Conservation (phyloP, 1,284 basidiomycete species). For the Xerocomus cyaneibrunnescens region DNA sequence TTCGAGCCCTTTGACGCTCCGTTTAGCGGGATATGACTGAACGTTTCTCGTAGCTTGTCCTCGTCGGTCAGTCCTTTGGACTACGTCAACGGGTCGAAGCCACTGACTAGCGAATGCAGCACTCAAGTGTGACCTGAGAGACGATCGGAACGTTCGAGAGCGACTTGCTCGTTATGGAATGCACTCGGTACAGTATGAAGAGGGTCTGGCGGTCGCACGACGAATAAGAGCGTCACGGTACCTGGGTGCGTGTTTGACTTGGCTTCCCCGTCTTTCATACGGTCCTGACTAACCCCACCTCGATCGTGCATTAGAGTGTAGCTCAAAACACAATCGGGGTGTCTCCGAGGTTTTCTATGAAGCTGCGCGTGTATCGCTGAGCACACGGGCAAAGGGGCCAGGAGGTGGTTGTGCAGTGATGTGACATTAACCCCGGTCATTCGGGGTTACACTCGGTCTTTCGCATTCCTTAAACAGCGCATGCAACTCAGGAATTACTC, state of each 20-base stretch:
- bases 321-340: slow-evolving; percentile 93
- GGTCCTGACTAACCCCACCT: not conserved
- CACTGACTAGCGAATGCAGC: slow-evolving; percentile 47
- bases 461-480: slow-evolving; percentile 4
- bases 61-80: slow-evolving; percentile 68
- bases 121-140: slow-evolving; percentile 91
- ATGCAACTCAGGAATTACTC: slow-evolving; percentile 21
- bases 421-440: slow-evolving; percentile 38
- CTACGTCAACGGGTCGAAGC: not conserved
- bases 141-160: slow-evolving; percentile 68
- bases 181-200: slow-evolving; percentile 83
- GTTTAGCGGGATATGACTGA: slow-evolving; percentile 10
- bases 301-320: slow-evolving; percentile 68
- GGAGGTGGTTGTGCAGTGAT: slow-evolving; percentile 54
- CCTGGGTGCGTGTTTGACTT: slow-evolving; percentile 59
- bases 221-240: slow-evolving; percentile 92
- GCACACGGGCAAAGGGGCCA: slow-evolving; percentile 67
- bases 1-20: slow-evolving; percentile 3
- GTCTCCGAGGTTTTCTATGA: slow-evolving; percentile 92
- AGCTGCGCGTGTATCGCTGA: slow-evolving; percentile 80
- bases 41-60: slow-evolving; percentile 58
- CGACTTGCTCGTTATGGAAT: slow-evolving; percentile 66
- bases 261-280: not conserved
- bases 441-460: slow-evolving; percentile 1
- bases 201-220: slow-evolving; percentile 83